A percentile compares a stretch with the other conserved stretches of the same genome.
Evolutionary conservation across 2,329 filamentous ascomycete species (phyloP).

Genomic region (Cryphonectria nitschkei): DNA sequence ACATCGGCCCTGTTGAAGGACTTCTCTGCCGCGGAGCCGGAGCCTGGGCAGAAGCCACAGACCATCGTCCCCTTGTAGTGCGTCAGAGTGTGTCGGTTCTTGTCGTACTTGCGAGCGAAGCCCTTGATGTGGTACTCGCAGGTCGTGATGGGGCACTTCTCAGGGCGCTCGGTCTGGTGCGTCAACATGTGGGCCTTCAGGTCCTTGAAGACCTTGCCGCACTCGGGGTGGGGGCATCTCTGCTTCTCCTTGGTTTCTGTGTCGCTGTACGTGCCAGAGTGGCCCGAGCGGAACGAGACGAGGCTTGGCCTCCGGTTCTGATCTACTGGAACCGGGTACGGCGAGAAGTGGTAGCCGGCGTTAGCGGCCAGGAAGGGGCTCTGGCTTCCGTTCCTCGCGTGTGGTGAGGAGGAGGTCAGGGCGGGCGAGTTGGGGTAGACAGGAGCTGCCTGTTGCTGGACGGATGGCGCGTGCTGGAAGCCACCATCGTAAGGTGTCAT

Average conservation of each 20-base stretch:
- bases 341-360: constrained; percentile 53
- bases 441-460: constrained; percentile 13
- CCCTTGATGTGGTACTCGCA: constrained; percentile 93
- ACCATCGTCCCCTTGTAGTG: constrained; percentile 99
- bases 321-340: constrained; percentile 52
- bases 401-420: constrained; percentile 57
- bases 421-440: constrained; percentile 65
- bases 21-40: constrained; percentile 87
- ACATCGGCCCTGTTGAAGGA: constrained; percentile 95
- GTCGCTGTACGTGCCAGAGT: constrained; percentile 61
- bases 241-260: constrained; percentile 69
- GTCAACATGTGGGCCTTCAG: constrained; percentile 94
- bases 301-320: constrained; percentile 66
- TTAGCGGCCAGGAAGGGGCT: constrained; percentile 63
- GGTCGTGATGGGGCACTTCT: constrained; percentile 90
- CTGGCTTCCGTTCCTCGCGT: constrained; percentile 58
- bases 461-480: constrained; percentile 50
- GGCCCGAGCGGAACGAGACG: constrained; percentile 69
- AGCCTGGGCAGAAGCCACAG: constrained; percentile 90
- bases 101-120: constrained; percentile 94
- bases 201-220: constrained; percentile 86
- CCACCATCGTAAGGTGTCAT: constrained; percentile 55
- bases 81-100: constrained; percentile 90
- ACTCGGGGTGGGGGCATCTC: constrained; percentile 81
- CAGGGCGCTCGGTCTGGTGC: constrained; percentile 85